phyloP scores from a whole-genome alignment of 2,329 filamentous ascomycete genomes.

The Microsporum audouinii region DNA sequence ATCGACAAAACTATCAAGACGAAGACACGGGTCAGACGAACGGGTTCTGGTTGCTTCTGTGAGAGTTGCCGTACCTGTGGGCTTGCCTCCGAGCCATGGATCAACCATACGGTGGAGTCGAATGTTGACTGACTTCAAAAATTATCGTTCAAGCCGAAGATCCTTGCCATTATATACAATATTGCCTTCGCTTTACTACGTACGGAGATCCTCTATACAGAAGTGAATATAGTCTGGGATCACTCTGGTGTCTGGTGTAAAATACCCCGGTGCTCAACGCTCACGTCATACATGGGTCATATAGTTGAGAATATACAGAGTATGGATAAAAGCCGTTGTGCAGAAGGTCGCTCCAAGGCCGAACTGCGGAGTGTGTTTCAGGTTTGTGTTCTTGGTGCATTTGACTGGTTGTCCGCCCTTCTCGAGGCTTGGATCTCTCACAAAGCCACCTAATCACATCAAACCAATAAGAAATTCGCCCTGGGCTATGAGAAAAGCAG shows the following conservation, averaged over 20 bases:
- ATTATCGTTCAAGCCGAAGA: neutral
- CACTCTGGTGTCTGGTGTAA: neutral
- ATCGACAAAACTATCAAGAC: neutral
- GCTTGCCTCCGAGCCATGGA: neutral
- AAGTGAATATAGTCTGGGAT: neutral
- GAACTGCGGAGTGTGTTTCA: neutral
- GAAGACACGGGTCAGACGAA: neutral
- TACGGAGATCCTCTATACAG: neutral
- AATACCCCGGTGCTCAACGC: neutral
- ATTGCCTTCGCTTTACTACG: too few relatives aligned
- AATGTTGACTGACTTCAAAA: neutral
- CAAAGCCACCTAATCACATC: neutral
- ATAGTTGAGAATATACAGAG: neutral
- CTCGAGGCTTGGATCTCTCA: neutral
- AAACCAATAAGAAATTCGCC: slow-evolving; percentile 1
- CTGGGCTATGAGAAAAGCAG: neutral
- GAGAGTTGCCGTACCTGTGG: neutral
- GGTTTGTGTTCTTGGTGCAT: neutral
- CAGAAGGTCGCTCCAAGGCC: neutral
- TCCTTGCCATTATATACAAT: neutral
- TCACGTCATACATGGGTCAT: neutral
- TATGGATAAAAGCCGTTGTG: neutral
- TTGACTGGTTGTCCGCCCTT: neutral
- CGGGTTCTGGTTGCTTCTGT: neutral
- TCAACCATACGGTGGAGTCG: neutral